phyloP scores from a whole-genome alignment of 2,329 filamentous ascomycete genomes.

The Claviceps arundinis region DNA sequence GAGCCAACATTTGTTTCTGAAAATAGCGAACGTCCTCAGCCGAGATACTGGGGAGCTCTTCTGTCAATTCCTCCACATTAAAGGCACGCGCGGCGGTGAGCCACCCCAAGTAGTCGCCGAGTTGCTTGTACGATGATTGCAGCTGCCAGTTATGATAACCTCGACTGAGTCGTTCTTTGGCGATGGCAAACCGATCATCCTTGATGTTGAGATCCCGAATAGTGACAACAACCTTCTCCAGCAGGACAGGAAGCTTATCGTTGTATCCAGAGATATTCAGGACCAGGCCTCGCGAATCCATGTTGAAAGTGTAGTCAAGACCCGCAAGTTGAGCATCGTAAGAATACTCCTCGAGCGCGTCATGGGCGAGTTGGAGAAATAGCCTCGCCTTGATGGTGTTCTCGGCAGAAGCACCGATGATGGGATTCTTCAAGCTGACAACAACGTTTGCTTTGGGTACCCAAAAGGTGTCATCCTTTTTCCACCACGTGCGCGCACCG shows the following conservation, averaged over 20 bases:
- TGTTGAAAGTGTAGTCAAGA: constrained; percentile 65
- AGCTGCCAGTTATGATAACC: constrained; percentile 78
- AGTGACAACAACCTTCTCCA: constrained; percentile 76
- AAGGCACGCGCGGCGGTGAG: constrained; percentile 65
- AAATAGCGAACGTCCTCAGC: constrained; percentile 63
- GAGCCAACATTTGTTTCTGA: constrained; percentile 65
- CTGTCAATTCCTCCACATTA: constrained; percentile 66
- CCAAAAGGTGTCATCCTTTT: constrained; percentile 98
- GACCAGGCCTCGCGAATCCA: constrained; percentile 60
- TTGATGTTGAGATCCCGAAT: constrained; percentile 76
- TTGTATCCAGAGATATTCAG: constrained; percentile 84
- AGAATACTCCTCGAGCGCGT: constrained; percentile 82
- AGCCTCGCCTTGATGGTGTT: constrained; percentile 66
- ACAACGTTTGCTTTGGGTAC: constrained; percentile 86
- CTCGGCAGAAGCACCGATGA: constrained; percentile 67
- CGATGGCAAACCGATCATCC: constrained; percentile 78
- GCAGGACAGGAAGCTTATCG: constrained; percentile 80
- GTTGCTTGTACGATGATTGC: constrained; percentile 78
- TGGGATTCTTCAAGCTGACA: constrained; percentile 64
- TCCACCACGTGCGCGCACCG: constrained; percentile 78
- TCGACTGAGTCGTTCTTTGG: constrained; percentile 71
- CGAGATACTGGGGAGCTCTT: constrained; percentile 63
- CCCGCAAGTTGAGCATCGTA: constrained; percentile 94
- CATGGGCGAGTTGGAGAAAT: constrained; percentile 74
- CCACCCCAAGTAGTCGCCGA: constrained; percentile 71